These are phyloP conservation scores for Datisca glomerata DNA, from an alignment of 306 rosid genomes.

Conservation along the genomic window DNA sequence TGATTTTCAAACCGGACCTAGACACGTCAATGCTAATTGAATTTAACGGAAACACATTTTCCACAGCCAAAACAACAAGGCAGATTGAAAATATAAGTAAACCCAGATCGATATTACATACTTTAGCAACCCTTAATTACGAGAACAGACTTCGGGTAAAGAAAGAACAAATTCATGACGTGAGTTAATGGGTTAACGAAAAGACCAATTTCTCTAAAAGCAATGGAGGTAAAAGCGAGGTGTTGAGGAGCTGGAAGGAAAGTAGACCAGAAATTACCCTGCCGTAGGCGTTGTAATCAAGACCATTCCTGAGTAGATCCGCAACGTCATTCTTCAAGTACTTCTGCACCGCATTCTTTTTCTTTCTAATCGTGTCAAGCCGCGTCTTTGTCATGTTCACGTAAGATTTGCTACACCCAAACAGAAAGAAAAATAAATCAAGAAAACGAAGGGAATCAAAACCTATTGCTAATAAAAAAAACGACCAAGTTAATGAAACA, in stretches of 20 bases:
- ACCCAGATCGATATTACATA: too few species aligned
- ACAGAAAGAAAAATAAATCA: constrained; percentile 9
- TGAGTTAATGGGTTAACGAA: not conserved
- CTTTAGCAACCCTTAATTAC: too few species aligned
- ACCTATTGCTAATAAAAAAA: not conserved
- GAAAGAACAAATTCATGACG: too few species aligned
- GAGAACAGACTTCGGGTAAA: too few species aligned
- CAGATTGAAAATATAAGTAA: too few species aligned
- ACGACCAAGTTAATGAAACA: not conserved
- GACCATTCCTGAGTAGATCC: constrained; percentile 47
- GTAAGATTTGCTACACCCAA: constrained; percentile 36
- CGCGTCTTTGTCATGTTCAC: constrained; percentile 28
- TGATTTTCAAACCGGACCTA: too few species aligned
- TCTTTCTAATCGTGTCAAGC: constrained; percentile 36
- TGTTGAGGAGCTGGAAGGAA: not conserved
- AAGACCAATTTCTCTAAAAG: not conserved
- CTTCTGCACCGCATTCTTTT: constrained; percentile 35
- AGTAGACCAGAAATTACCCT: constrained; percentile 33
- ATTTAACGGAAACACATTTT: too few species aligned
- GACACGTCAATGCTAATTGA: too few species aligned
- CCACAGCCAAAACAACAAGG: too few species aligned
- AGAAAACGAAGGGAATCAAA: not conserved
- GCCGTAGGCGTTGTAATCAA: constrained; percentile 44
- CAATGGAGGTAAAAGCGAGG: not conserved
- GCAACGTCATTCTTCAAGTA: constrained; percentile 49